Conservation (phyloP, 352 stramenopile species). For the Pythium brachiatum region DNA sequence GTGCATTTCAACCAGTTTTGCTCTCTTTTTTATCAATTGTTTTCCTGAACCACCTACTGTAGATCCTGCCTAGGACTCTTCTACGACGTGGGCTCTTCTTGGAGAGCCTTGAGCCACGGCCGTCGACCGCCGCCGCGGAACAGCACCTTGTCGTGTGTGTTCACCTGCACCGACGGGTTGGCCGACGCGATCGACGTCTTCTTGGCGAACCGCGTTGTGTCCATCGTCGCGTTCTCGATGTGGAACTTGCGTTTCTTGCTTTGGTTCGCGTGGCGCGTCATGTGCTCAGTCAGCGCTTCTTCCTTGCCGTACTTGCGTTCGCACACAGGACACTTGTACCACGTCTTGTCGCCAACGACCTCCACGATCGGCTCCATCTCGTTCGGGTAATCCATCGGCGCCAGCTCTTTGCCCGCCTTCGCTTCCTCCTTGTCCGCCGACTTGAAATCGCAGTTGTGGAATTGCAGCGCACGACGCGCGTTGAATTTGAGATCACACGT, state of each 20-base stretch:
- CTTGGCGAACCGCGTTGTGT: slow-evolving; percentile 75
- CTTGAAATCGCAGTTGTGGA: slow-evolving; percentile 76
- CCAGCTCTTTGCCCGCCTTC: slow-evolving; percentile 38
- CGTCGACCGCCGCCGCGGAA: slow-evolving; percentile 73
- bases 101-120: slow-evolving; percentile 74
- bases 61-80: too few relatives aligned
- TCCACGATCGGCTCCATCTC: slow-evolving; percentile 66
- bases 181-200: slow-evolving; percentile 78
- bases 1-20: neutral
- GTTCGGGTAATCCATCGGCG: slow-evolving; percentile 67
- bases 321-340: slow-evolving; percentile 86
- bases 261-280: slow-evolving; percentile 82
- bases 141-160: slow-evolving; percentile 84
- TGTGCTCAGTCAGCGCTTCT: slow-evolving; percentile 71
- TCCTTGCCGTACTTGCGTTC: slow-evolving; percentile 76
- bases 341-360: slow-evolving; percentile 77
- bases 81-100: slow-evolving; percentile 36
- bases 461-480: slow-evolving; percentile 77
- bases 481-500: slow-evolving; percentile 89
- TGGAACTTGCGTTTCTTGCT: slow-evolving; percentile 85
- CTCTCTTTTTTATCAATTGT: neutral
- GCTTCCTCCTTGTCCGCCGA: slow-evolving; percentile 29
- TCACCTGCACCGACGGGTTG: slow-evolving; percentile 86
- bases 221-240: slow-evolving; percentile 79
- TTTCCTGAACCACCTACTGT: too few relatives aligned